Base-by-base conservation (phyloP, 345 rosid species). In the Salix udensis region DNA sequence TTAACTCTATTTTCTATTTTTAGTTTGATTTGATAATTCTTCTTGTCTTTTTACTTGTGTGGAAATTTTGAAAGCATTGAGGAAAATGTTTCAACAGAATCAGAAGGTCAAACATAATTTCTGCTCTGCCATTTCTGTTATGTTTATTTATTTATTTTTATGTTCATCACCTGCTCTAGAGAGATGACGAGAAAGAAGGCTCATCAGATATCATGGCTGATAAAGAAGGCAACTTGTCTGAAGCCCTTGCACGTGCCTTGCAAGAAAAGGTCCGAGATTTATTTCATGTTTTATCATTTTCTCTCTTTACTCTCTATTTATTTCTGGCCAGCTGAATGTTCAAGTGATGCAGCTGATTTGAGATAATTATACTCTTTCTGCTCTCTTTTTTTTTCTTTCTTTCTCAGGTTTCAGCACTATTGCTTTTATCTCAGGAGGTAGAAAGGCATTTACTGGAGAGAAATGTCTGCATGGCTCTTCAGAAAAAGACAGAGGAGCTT, bases 371-470 rank as follows among this genome's bases (percentile, higher is more conserved):
- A 72, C 16, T 62, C 68, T 68, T 39, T 40, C 30, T 60, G 76
- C 23, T 72, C 23, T 72, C 39, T 31, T 31, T 31, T 42, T 37
- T 34, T 62, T 37, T 62, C 70, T 74, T 73, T 55, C 71, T 68
- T 79, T 82, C 60, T 69, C 87, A 96, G 99, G 97, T 94, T 78
- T 85, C 89, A 26, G 86, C 97, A 46, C 85, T 96, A 36, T 79
- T 96, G 72, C 97, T 96, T 82, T 75, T 96, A 78, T 94, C 99
- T 11, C 98, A 96, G 84, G 91, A 94, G 83, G 99, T 92, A 79
- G 99, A 94, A 86, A 89, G 98, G 76, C 97, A 94, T 86, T 84
- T 94, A 75, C 86, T 94, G 81, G 97, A 96, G 83, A 91, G 82
- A 85, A 96, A 96, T 85, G 89, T 92, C 76, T 87, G 86, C 76